Conservation (phyloP, 768 basidiomycete genomes). For the Tylopilus felleus region DNA sequence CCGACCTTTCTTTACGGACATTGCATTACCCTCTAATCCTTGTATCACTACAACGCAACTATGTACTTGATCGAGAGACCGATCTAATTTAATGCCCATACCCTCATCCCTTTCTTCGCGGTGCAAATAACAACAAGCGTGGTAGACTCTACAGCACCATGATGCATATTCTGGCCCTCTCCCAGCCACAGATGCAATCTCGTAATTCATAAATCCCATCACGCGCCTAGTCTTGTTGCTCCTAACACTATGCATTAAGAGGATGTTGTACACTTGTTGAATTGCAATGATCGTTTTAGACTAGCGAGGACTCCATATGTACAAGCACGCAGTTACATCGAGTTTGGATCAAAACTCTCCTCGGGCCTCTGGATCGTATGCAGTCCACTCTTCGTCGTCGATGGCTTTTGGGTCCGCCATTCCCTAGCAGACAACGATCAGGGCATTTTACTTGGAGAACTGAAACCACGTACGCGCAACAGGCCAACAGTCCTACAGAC, state of each 20-base stretch:
- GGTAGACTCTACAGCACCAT: too few species aligned
- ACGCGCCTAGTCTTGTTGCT: neutral
- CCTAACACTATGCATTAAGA: neutral
- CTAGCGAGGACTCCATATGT: neutral
- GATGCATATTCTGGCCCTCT: too few species aligned
- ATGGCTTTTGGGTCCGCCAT: slow-evolving; percentile 2
- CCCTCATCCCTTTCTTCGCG: neutral
- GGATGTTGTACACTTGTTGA: neutral
- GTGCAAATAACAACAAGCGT: too few species aligned
- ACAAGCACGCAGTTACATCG: neutral
- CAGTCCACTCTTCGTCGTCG: slow-evolving; percentile 1
- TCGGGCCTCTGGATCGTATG: neutral
- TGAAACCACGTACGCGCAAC: slow-evolving; percentile 8
- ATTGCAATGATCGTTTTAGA: neutral
- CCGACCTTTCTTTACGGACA: neutral
- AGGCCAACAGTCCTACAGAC: slow-evolving; percentile 9
- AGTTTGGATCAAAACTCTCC: neutral
- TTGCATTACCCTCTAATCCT: slow-evolving; percentile 1
- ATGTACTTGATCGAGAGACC: neutral
- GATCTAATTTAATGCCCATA: neutral
- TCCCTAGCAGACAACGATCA: slow-evolving; percentile 6
- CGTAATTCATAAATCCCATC: neutral
- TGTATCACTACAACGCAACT: slow-evolving; percentile 8
- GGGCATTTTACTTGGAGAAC: neutral
- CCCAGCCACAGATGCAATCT: neutral